phyloP scores from a whole-genome alignment of 352 stramenopile species.

The Phytophthora macrochlamydospora region DNA sequence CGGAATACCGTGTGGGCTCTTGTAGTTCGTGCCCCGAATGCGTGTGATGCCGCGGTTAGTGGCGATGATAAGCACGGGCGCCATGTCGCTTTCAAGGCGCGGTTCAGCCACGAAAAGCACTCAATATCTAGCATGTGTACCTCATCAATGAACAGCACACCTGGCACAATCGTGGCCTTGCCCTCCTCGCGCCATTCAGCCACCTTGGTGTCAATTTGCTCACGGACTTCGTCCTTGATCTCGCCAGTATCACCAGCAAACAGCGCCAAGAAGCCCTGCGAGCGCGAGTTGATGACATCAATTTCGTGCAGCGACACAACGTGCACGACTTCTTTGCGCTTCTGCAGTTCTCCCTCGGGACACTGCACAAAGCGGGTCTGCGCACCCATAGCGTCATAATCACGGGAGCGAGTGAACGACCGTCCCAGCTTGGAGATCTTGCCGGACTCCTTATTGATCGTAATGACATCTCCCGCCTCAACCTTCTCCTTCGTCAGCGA shows the following conservation, averaged over 20 bases:
- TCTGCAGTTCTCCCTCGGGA: conserved; percentile 98
- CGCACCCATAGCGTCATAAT: conserved; percentile 99
- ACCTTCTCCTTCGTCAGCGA: conserved; percentile 99
- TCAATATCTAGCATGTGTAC: conserved; percentile 99
- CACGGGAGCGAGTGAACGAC: conserved; percentile 96
- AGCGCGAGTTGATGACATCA: conserved; percentile 99
- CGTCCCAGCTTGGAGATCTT: conserved; percentile 98
- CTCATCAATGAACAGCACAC: conserved; percentile 99
- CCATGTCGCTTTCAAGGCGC: conserved; percentile 97
- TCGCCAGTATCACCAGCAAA: conserved; percentile 99
- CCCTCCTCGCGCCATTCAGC: conserved; percentile 95
- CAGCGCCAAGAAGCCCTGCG: conserved; percentile 98
- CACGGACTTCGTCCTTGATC: conserved; percentile 98
- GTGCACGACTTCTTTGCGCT: conserved; percentile 98
- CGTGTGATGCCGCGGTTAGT: conserved; percentile 99
- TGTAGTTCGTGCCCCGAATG: conserved; percentile 99
- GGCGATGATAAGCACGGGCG: conserved; percentile 98
- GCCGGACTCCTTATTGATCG: conserved; percentile 99
- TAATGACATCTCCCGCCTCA: conserved; percentile 98
- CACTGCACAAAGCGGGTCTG: conserved; percentile 89
- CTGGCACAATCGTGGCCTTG: conserved; percentile 98
- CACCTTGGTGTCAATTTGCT: conserved; percentile 99
- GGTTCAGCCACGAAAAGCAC: conserved; percentile 99
- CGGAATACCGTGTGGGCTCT: conserved; percentile 98
- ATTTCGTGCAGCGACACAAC: conserved; percentile 99